Base-by-base conservation (phyloP, 345 rosid genomes). In the Adansonia digitata region DNA sequence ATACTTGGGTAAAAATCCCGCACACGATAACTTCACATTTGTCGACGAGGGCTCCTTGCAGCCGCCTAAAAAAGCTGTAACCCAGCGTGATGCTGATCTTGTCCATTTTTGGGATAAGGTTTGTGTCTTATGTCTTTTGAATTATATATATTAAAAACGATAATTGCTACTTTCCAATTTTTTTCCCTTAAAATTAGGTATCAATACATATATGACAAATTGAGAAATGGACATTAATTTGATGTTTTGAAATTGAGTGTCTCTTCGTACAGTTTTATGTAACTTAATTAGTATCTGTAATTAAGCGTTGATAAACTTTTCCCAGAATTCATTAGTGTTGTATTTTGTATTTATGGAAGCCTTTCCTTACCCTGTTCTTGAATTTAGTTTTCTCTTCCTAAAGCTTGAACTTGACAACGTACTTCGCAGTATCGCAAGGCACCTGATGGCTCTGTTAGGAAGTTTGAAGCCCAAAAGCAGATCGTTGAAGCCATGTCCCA, bases 21-120 rank as follows among this genome's bases (percentile, higher is more conserved):
- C 90, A 39, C 93, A 96, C 83, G 98, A 92, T 53, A 96, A 96
- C 82, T 84, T 43, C 82, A 90, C 92, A 75, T 93, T 89, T 60
- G 80, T 87, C 69, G 91, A 86, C 37, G 87, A 81, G 39, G 90
- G 93, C 79, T 84, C 92, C 76, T 76, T 96, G 76, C 85, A 74
- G 74, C 88, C 79, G 62, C 83, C 87, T 56, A 75, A 88, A 75
- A 85, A 84, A 83, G 91, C 86, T 81, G 93, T 92, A 71, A 95
- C 88, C 87, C 99, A 95, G 81, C 96, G 98, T 29, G 99, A 95
- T 81, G 98, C 98, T 17, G 99, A 95, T 87, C 91, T 95, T 63
- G 87, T 93, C 63, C 97, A 93, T 82, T 91, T 93, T 83, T 95
- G 97, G 98, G 87, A 86, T 65, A 95, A 95, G 97, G 99, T 95